Evolutionary conservation across 257 asterid species (phyloP).

Genomic region (Primulina huaijiensis): DNA sequence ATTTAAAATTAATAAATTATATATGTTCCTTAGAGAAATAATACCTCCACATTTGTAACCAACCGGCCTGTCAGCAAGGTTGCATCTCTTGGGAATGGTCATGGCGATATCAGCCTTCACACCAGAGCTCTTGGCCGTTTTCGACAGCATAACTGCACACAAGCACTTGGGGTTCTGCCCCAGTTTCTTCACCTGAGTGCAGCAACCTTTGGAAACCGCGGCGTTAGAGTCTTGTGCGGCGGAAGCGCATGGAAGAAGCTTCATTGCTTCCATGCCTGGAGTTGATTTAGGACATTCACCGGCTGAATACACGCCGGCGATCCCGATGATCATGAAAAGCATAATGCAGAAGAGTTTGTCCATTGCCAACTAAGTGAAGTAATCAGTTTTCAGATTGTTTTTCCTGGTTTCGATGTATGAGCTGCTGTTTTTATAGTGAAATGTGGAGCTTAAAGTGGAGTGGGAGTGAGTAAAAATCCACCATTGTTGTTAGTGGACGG

Average conservation of each 20-base stretch:
- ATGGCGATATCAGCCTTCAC: conserved; percentile 55
- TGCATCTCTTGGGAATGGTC: conserved; percentile 69
- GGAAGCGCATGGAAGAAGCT: conserved; percentile 62
- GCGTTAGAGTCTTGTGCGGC: conserved; percentile 49
- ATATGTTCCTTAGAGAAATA: too few relatives aligned
- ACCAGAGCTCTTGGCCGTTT: conserved; percentile 55
- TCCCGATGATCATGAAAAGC: conserved; percentile 29
- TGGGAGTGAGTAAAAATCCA: conserved; percentile 33
- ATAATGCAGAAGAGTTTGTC: conserved; percentile 32
- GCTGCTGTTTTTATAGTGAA: conserved; percentile 29
- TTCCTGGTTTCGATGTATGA: background rate
- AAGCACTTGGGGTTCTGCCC: conserved; percentile 60
- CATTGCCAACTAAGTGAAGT: conserved; percentile 23
- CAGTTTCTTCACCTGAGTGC: conserved; percentile 48
- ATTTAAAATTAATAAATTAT: too few relatives aligned
- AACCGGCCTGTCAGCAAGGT: conserved; percentile 59
- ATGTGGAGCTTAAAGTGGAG: background rate
- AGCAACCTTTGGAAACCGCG: conserved; percentile 45
- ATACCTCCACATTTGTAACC: conserved; percentile 79
- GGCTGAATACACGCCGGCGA: conserved; percentile 39
- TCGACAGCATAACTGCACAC: conserved; percentile 72
- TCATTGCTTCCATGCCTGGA: conserved; percentile 59
- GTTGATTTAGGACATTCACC: conserved; percentile 59
- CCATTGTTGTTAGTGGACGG: conserved; percentile 30
- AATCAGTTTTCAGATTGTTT: background rate